Evolutionary conservation across 2,329 filamentous ascomycete genomes (phyloP).

Genomic region (Calonectria henricotiae): DNA sequence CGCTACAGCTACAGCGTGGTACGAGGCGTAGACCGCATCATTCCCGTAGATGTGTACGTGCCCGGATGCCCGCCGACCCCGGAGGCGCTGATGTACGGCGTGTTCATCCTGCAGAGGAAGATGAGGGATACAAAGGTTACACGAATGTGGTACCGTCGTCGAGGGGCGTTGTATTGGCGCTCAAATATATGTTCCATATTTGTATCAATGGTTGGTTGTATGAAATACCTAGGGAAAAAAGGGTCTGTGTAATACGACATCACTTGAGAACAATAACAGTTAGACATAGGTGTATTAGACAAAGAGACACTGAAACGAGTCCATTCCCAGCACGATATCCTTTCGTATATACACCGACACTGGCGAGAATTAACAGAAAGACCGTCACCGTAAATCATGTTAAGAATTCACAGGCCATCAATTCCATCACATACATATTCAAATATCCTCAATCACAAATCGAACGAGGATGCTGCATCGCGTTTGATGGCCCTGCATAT

Average conservation of each 20-base stretch:
- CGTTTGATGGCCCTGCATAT: slow-evolving; percentile 77
- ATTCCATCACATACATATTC: slow-evolving; percentile 15
- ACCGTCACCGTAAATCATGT: slow-evolving; percentile 21
- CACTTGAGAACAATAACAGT: slow-evolving; percentile 1
- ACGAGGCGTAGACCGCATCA: slow-evolving; percentile 76
- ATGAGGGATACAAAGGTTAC: slow-evolving; percentile 70
- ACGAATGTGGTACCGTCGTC: slow-evolving; percentile 66
- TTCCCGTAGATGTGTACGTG: slow-evolving; percentile 80
- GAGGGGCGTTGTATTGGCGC: neutral
- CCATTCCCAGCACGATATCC: neutral
- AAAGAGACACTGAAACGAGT: neutral
- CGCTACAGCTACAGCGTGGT: slow-evolving; percentile 81
- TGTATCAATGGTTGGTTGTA: neutral
- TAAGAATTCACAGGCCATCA: slow-evolving; percentile 4
- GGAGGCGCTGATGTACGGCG: slow-evolving; percentile 68
- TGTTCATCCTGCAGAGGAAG: slow-evolving; percentile 81
- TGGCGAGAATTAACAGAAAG: neutral
- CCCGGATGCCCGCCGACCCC: slow-evolving; percentile 73
- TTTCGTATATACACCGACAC: neutral
- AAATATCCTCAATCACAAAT: slow-evolving; percentile 70
- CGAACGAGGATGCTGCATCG: slow-evolving; percentile 74
- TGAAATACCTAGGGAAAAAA: neutral
- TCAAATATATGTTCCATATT: no score
- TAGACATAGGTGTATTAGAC: neutral
- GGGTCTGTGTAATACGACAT: neutral